These are phyloP conservation scores for Wickerhamomyces strasburgensis DNA, from an alignment of 805 yeast genomes.

Conservation along the genomic window DNA sequence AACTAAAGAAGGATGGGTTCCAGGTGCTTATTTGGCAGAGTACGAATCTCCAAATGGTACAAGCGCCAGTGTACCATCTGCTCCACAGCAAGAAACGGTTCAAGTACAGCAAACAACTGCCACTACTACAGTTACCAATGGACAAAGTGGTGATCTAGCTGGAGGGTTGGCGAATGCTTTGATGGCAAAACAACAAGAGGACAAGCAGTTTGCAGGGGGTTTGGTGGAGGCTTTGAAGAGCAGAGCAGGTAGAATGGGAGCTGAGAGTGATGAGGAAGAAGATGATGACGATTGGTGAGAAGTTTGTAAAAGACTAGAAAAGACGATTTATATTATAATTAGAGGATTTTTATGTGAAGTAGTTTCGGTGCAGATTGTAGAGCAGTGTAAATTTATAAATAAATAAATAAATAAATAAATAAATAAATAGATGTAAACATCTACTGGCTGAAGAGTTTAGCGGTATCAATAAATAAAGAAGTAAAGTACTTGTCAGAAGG, in stretches of 20 bases:
- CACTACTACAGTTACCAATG: slow-evolving; percentile 16
- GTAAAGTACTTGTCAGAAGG: no score
- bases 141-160: slow-evolving; percentile 30
- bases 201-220: slow-evolving; percentile 68
- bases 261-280: slow-evolving; percentile 64
- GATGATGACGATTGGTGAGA: slow-evolving; percentile 72
- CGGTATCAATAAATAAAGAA: no score
- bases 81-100: slow-evolving; percentile 13
- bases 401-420: slow-evolving; percentile 1
- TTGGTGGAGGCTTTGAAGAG: slow-evolving; percentile 83
- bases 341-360: no score
- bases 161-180: slow-evolving; percentile 68
- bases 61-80: slow-evolving; percentile 31
- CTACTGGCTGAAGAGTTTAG: no score
- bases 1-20: slow-evolving; percentile 91
- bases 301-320: neutral
- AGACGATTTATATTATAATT: no score
- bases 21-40: slow-evolving; percentile 79
- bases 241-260: slow-evolving; percentile 59
- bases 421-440: no score
- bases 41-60: slow-evolving; percentile 27
- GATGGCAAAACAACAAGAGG: slow-evolving; percentile 57
- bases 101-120: slow-evolving; percentile 8
- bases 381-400: slow-evolving; percentile 1
- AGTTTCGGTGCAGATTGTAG: no score